These are phyloP conservation scores for Rubia yunnanensis DNA, from an alignment of 257 asterid species.

Conservation along the genomic window DNA sequence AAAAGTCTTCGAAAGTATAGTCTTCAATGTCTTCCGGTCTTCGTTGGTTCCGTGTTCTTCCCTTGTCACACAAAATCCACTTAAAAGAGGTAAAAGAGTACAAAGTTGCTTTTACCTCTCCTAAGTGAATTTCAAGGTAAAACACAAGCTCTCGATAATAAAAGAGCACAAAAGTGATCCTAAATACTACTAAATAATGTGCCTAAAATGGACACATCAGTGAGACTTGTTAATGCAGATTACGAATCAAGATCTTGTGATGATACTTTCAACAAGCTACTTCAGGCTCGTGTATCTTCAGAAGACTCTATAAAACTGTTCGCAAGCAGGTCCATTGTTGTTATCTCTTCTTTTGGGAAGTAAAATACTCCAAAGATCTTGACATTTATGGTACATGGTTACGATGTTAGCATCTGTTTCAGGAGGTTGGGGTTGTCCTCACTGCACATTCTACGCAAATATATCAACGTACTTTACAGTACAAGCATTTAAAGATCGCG, in stretches of 20 bases:
- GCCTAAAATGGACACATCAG: not conserved
- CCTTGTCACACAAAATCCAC: too few species aligned
- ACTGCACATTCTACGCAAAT: slow-evolving; percentile 99
- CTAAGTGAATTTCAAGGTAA: too few species aligned
- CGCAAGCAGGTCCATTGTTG: too few species aligned
- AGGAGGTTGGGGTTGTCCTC: slow-evolving; percentile 96
- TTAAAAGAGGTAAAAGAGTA: too few species aligned
- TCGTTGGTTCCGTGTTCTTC: too few species aligned
- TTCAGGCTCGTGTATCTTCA: slow-evolving; percentile 71
- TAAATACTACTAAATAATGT: not conserved
- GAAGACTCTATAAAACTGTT: slow-evolving; percentile 70
- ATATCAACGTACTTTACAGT: too few species aligned
- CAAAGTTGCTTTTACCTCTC: too few species aligned
- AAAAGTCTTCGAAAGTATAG: too few species aligned
- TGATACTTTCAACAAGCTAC: slow-evolving; percentile 68
- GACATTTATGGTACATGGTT: not conserved
- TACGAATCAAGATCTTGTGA: too few species aligned
- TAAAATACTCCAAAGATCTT: not conserved
- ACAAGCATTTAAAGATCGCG: slow-evolving; percentile 84
- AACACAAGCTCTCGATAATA: too few species aligned
- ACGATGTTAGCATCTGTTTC: slow-evolving; percentile 16
- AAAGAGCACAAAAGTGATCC: too few species aligned
- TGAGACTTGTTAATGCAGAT: slow-evolving; percentile 37
- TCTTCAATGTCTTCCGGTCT: too few species aligned
- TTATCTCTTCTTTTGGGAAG: not conserved